Base-by-base conservation (phyloP, 2,329 filamentous ascomycete species). In the Byssochlamys sp. region DNA sequence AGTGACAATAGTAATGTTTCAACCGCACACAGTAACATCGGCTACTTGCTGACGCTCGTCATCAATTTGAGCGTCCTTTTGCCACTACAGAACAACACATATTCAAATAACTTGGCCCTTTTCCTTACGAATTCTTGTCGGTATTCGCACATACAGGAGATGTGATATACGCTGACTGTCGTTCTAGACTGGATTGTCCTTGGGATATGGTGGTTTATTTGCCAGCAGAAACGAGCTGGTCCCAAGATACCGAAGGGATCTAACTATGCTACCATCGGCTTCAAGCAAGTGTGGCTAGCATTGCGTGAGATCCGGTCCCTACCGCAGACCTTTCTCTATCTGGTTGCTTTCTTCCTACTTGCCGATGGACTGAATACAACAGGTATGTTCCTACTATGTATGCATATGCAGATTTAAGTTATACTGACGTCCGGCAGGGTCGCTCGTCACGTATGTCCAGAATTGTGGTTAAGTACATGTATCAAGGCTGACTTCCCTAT, bases 161-260 rank as follows among this genome's bases (percentile, higher is more conserved):
- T 3, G 19, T 5, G 29, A 3, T 19, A n/a, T 33, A 24, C 50
- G 14, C 52, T 58, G 60, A 24, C 61, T 26, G 6, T 4, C 58
- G 48, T 55, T n/a, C 3, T 55, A 75, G 73, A 75, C 53, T 75
- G 73, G 74, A 67, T 76, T 10, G 55, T 76, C 0, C 64, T 76
- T 11, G 73, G 73, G 2, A 64, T 76, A 10, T 75, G 73, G 70
- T 76, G 74, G 73, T 76, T 76, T 53, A 63, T 75, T 24, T 76
- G 73, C 55, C 72, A 76, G 58, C 71, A 76, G 58, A 71, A 68
- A 52, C 65, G 74, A 4, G 72, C 72, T 4, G 74, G 74, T 0
- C 72, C 73, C 3, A 67, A 66, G 26, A 64, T 76, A 25, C 74
- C 73, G 4, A 67, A 73, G 54, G 74, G 73, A 0, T 74, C 71